These are phyloP conservation scores for Cutaneotrichosporon curvatum DNA, from an alignment of 1,284 basidiomycete genomes.

Conservation along the genomic window DNA sequence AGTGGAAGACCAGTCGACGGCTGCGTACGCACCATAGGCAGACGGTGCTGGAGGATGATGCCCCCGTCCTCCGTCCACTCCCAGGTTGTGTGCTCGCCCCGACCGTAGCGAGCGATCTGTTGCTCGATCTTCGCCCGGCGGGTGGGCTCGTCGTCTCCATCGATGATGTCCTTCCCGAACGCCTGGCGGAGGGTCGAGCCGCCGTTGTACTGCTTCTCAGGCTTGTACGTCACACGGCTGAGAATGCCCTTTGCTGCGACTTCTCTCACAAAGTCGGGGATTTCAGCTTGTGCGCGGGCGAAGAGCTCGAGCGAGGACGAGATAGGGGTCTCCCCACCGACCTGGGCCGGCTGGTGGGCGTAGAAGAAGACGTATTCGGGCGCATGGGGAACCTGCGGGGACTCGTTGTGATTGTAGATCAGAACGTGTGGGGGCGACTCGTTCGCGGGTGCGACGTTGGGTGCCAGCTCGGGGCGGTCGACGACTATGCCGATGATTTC, in stretches of 20 bases:
- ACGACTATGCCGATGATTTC: slow-evolving; percentile 18
- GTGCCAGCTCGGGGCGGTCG: slow-evolving; percentile 10
- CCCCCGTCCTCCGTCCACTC: slow-evolving; percentile 13
- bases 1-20: slow-evolving; percentile 6
- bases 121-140: slow-evolving; percentile 10
- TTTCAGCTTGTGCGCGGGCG: slow-evolving; percentile 8
- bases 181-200: slow-evolving; percentile 10
- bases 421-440: slow-evolving; percentile 8
- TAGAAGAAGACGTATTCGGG: slow-evolving; percentile 19
- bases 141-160: slow-evolving; percentile 8
- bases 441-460: slow-evolving; percentile 19
- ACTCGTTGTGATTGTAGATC: slow-evolving; percentile 20
- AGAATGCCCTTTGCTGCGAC: slow-evolving; percentile 10
- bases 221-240: slow-evolving; percentile 6
- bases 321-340: slow-evolving; percentile 18
- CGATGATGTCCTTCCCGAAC: slow-evolving; percentile 15
- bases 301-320: slow-evolving; percentile 13
- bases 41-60: slow-evolving; percentile 9
- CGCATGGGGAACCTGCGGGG: slow-evolving; percentile 15
- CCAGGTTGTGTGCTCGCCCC: slow-evolving; percentile 12
- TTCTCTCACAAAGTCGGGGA: slow-evolving; percentile 15
- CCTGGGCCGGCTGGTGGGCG: slow-evolving; percentile 1
- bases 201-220: slow-evolving; percentile 8
- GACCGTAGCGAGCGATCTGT: slow-evolving; percentile 14
- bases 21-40: slow-evolving; percentile 9